Evolutionary conservation across 2,329 filamentous ascomycete species (phyloP).

Genomic region (Monosporascus sp.): DNA sequence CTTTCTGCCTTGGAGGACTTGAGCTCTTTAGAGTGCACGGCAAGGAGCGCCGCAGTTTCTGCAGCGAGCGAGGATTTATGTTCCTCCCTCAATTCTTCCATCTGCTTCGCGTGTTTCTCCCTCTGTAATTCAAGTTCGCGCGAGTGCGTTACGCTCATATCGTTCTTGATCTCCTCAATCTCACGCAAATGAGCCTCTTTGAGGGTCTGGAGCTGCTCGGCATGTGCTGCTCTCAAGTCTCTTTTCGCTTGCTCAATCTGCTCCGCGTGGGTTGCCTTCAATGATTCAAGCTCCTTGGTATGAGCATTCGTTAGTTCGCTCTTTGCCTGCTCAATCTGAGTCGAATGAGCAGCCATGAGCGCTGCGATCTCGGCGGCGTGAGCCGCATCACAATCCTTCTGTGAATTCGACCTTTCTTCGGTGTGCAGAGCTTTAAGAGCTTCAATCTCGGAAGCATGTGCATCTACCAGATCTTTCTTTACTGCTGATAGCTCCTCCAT

Average conservation of each 20-base stretch:
- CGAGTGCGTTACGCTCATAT: slow-evolving; percentile 1
- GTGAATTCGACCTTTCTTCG: slow-evolving; percentile 17
- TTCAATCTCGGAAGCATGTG: slow-evolving; percentile 17
- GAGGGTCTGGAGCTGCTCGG: slow-evolving; percentile 7
- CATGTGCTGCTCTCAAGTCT: slow-evolving; percentile 6
- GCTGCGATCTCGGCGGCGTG: slow-evolving; percentile 19
- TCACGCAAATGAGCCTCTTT: slow-evolving; percentile 5
- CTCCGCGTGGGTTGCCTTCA: slow-evolving; percentile 3
- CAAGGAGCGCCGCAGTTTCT: slow-evolving; percentile 19
- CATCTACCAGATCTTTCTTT: slow-evolving; percentile 12
- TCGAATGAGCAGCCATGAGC: slow-evolving; percentile 11
- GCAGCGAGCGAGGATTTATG: slow-evolving; percentile 14
- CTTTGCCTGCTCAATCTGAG: slow-evolving; percentile 8
- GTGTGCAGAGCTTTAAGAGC: slow-evolving; percentile 13
- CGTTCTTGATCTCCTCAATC: slow-evolving; percentile 4
- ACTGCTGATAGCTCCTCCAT: slow-evolving; percentile 15
- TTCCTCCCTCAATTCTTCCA: slow-evolving; percentile 15
- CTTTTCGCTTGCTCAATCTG: slow-evolving; percentile 4
- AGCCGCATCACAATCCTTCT: slow-evolving; percentile 9
- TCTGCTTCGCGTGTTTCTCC: slow-evolving; percentile 12
- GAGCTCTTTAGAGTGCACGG: slow-evolving; percentile 20
- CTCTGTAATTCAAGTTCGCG: slow-evolving; percentile 2
- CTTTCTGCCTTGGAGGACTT: slow-evolving; percentile 19
- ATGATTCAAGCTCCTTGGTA: slow-evolving; percentile 6
- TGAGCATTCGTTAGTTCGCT: slow-evolving; percentile 6